A percentile compares a stretch with the other conserved stretches of the same genome.
Evolutionary conservation across 164 flowering plant species (phyloP).

Genomic region (Umbilicus rupestris): DNA sequence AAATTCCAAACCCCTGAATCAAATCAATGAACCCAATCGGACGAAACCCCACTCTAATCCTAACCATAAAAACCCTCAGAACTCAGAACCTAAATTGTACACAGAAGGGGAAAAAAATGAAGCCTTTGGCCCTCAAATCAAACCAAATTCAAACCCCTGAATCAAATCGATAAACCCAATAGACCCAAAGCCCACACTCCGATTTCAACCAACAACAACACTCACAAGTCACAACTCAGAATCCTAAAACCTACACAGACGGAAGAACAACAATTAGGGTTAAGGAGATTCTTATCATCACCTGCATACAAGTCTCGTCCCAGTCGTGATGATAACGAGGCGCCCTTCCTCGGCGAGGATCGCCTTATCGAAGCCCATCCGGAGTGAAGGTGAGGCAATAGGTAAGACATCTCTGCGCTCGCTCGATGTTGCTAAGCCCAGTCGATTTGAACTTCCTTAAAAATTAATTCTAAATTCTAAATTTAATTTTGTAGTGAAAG

Average conservation of each 20-base stretch:
- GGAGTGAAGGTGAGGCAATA: constrained; percentile 77
- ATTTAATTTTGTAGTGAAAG: neutral
- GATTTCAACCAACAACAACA: neutral
- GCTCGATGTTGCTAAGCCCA: neutral
- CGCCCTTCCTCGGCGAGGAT: constrained; percentile 94
- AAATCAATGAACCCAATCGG: no score
- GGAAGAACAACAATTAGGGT: neutral
- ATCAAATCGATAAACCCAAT: neutral
- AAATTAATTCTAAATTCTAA: no score
- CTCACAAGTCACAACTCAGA: no score
- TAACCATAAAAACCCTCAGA: no score
- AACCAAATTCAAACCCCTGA: no score
- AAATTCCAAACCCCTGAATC: no score
- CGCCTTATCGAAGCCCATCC: constrained; percentile 92
- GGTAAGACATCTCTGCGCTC: constrained; percentile 50
- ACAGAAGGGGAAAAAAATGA: no score
- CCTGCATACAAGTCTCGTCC: constrained; percentile 99
- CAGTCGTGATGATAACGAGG: constrained; percentile 87
- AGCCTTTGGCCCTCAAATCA: no score
- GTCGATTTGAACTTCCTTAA: neutral
- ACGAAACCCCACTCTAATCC: no score
- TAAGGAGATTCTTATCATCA: constrained; percentile 9
- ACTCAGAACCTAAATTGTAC: no score
- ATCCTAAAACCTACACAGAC: neutral
- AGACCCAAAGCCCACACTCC: neutral